These are phyloP conservation scores for Plasmodium knowlesi DNA, from an alignment of 169 alveolate species.

Conservation along the genomic window DNA sequence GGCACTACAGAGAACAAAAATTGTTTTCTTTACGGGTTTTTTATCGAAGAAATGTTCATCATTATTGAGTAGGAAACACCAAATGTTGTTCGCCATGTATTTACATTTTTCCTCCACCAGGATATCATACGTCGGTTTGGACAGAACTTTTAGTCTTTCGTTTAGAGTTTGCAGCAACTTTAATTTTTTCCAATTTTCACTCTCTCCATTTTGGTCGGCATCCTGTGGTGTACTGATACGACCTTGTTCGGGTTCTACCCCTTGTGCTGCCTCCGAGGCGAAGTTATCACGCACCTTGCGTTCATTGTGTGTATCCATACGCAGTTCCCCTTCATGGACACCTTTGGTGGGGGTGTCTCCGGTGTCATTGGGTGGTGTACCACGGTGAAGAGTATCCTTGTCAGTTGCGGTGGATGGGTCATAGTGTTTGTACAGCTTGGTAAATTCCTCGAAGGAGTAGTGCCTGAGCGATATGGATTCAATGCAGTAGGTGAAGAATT, in stretches of 20 bases:
- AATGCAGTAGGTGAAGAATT: constrained; percentile 48
- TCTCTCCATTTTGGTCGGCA: neutral
- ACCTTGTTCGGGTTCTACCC: neutral
- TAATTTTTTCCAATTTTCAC: constrained; percentile 29
- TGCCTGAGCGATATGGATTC: constrained; percentile 58
- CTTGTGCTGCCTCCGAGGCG: neutral
- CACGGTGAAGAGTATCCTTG: no score
- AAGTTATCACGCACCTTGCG: no score
- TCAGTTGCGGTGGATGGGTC: neutral
- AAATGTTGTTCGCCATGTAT: constrained; percentile 41
- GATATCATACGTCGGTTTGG: constrained; percentile 56
- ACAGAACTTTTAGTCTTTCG: constrained; percentile 21
- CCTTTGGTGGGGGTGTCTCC: no score
- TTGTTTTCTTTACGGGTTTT: neutral
- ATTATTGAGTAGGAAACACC: constrained; percentile 65
- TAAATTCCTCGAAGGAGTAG: constrained; percentile 24
- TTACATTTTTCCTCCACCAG: constrained; percentile 54
- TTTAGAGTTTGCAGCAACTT: constrained; percentile 12
- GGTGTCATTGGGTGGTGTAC: no score
- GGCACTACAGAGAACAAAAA: constrained; percentile 29
- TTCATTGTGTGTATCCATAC: no score
- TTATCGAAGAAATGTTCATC: constrained; percentile 33
- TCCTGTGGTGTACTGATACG: neutral
- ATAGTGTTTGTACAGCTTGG: constrained; percentile 18
- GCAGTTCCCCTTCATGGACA: no score